Conservation (phyloP, 164 flowering plant species). For the Umbilicus rupestris region DNA sequence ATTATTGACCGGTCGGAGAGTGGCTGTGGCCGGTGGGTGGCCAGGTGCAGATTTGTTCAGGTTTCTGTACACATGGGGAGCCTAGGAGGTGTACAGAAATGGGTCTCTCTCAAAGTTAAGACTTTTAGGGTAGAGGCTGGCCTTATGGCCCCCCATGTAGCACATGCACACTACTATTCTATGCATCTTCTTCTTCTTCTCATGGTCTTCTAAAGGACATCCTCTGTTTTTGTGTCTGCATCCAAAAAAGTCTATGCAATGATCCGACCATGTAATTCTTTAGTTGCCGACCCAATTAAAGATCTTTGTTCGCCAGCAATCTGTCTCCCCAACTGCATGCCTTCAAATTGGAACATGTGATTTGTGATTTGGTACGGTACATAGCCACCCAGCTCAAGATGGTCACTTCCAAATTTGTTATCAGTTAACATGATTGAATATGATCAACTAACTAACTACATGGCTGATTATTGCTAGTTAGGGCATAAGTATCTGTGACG, state of each 20-base stretch:
- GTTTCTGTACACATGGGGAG: not conserved
- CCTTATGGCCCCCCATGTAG: not conserved
- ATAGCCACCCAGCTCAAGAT: not conserved
- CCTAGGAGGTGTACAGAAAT: not conserved
- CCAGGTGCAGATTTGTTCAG: not conserved
- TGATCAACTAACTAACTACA: not conserved
- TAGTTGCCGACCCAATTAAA: slow-evolving; percentile 6
- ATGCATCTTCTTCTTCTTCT: not conserved
- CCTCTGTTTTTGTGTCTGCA: not conserved
- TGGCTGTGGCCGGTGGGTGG: too few relatives aligned
- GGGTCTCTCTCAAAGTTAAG: not conserved
- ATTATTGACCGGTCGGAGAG: too few relatives aligned
- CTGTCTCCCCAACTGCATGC: not conserved
- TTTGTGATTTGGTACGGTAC: not conserved
- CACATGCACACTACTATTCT: not conserved
- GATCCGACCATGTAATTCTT: slow-evolving; percentile 2
- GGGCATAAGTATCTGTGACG: not conserved
- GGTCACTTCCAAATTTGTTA: not conserved
- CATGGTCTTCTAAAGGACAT: not conserved
- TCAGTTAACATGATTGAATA: not conserved
- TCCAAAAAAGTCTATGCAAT: not conserved
- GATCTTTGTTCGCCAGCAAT: not conserved
- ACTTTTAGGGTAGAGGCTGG: not conserved
- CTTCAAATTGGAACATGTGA: not conserved
- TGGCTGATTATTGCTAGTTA: not conserved